Percentiles rank a stretch among this genome's conserved stretches.
These are phyloP conservation scores for Babjeviella inositovora DNA, from an alignment of 805 yeast genomes.

Conservation along the genomic window DNA sequence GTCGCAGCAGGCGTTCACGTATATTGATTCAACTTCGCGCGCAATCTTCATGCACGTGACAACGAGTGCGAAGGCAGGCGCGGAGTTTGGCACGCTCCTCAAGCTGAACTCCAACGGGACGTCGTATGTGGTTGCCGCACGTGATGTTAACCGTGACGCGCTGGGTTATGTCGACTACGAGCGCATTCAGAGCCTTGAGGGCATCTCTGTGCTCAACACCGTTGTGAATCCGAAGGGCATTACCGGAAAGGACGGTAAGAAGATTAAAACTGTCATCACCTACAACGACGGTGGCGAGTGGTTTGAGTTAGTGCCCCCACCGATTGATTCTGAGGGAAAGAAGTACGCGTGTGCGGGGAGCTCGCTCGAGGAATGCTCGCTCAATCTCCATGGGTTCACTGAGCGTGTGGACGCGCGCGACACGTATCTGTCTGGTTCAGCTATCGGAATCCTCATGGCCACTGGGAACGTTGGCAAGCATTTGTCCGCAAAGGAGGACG, in stretches of 20 bases:
- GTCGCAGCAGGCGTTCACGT: constrained; percentile 58
- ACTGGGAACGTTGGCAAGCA: constrained; percentile 79
- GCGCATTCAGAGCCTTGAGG: constrained; percentile 69
- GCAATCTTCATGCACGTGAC: constrained; percentile 78
- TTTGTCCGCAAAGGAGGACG: constrained; percentile 30
- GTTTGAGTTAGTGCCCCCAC: constrained; percentile 59
- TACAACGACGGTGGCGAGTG: constrained; percentile 90
- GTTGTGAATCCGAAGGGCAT: constrained; percentile 41
- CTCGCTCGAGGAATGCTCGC: constrained; percentile 46
- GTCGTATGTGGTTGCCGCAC: constrained; percentile 52
- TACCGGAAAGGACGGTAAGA: constrained; percentile 24
- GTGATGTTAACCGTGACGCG: constrained; percentile 57
- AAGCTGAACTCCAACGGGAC: constrained; percentile 92
- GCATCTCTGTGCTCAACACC: constrained; percentile 59
- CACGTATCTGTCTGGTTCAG: constrained; percentile 76
- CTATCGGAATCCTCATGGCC: constrained; percentile 79
- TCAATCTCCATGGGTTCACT: constrained; percentile 82
- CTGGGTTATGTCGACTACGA: constrained; percentile 83
- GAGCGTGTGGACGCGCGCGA: constrained; percentile 77
- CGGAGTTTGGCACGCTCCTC: constrained; percentile 64
- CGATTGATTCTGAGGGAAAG: constrained; percentile 41
- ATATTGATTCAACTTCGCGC: constrained; percentile 55
- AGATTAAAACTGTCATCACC: constrained; percentile 57
- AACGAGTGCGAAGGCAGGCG: constrained; percentile 27
- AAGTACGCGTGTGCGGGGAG: constrained; percentile 33